Evolutionary conservation across 768 basidiomycete genomes (phyloP), one percentile per base, ranked within the genome.

Genomic region (Floccularia luteovirens): DNA sequence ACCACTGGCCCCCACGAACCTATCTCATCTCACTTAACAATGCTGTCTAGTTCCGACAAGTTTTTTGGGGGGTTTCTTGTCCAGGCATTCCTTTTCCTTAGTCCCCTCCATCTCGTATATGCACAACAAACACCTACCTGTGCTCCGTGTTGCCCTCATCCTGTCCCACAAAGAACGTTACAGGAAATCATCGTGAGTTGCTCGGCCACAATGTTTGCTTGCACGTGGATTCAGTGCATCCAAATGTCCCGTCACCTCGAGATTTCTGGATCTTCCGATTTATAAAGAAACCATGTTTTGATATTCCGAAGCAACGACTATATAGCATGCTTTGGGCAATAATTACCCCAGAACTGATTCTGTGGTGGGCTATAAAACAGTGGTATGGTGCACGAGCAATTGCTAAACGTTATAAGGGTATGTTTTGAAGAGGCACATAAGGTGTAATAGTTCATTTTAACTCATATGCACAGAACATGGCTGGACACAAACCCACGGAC

Each of bases 401-500:
- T 28, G 33, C 28, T 31, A 32, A 38, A n/a, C 24, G 22, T 6
- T 24, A n/a, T 35, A n/a, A 14, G 14, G 23, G n/a, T 20, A n/a
- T 21, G 23, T 39, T 20, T 23, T 16, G 30, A 13, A 14, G 8
- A 10, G 8, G 14, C 14, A 30, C 14, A 10, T 8, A 30, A 10
- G 14, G 14, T 10, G 14, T 30, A 8, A 8, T 8, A 8, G 7
- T 27, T 16, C 28, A 21, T 23, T 6, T 10, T 44, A 17, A 11
- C 37, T 5, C 5, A 23, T 20, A 30, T 33, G 24, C 21, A 24
- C 14, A 38, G 25, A 27, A 19, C 23, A 36, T 21, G 28, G 14
- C 7, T 54, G 52, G 49, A 50, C 57, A 2, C 30, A 45, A 14
- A 46, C 50, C 3, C 57, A 59, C 20, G 52, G 40, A 1, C 50